A percentile compares a stretch with the other conserved stretches of the same genome.
Evolutionary conservation across 768 basidiomycete genomes (phyloP).

Genomic region (Agrocybe chaxingu): DNA sequence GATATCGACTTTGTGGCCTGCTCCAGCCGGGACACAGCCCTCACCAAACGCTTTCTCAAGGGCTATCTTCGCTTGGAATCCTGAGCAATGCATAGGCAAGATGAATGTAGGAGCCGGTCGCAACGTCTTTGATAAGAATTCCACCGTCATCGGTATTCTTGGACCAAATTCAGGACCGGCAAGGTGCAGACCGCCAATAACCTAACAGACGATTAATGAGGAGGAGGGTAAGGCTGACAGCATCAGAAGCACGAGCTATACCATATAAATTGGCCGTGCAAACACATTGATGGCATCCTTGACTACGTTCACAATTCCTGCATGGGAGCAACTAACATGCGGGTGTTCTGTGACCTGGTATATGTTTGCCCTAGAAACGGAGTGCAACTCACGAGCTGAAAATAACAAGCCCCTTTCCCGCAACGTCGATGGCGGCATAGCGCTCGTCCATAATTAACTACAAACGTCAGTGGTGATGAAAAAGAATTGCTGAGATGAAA

Average conservation of each 20-base stretch:
- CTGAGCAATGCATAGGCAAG: conserved; percentile 84
- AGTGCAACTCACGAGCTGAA: conserved; percentile 70
- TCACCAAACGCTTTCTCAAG: conserved; percentile 69
- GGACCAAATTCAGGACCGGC: conserved; percentile 61
- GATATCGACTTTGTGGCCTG: conserved; percentile 64
- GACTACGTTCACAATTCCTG: conserved; percentile 83
- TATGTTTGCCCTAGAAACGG: too few relatives aligned
- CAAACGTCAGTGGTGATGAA: not conserved
- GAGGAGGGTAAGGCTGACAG: not conserved
- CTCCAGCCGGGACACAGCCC: conserved; percentile 75
- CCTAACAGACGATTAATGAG: conserved; percentile 30
- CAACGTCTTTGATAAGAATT: conserved; percentile 62
- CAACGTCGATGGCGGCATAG: conserved; percentile 72
- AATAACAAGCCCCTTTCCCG: conserved; percentile 78
- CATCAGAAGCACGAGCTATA: conserved; percentile 17
- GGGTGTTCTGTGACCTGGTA: too few relatives aligned
- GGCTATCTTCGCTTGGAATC: conserved; percentile 72
- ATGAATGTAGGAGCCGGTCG: conserved; percentile 65
- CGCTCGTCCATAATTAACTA: conserved; percentile 84
- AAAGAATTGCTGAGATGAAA: not conserved
- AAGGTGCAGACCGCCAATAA: conserved; percentile 84
- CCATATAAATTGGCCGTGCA: conserved; percentile 74
- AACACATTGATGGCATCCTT: conserved; percentile 64
- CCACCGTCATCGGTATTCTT: conserved; percentile 66
- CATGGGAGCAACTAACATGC: conserved; percentile 50